Evolutionary conservation across 2,329 filamentous ascomycete species (phyloP), one percentile per base, ranked within the genome.

Genomic region (Leptographium galeiforme): DNA sequence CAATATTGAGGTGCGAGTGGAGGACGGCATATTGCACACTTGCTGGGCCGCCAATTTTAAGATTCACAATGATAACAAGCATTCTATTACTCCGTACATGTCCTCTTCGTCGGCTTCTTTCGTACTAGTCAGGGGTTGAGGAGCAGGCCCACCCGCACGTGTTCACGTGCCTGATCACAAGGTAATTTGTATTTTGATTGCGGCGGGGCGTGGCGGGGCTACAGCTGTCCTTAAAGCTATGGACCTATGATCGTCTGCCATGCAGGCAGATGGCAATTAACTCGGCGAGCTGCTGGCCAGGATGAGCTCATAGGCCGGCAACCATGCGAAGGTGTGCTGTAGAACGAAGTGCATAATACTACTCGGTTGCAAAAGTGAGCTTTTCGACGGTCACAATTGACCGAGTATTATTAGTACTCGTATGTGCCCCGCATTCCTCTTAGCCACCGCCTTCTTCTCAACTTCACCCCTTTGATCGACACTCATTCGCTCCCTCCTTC

Each of bases 111-210:
- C 8, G 30, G 10, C 48, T 43, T 14, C 4, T 41, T 50, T 34
- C 25, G 48, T 50, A 50, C 48, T 50, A 50, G 48, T 50, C 48
- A 50, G 48, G 48, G 48, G 48, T 32, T 18, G 18, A 32, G 12
- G 40, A 14, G 2, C 5, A 4, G 19, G 36, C 3, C 19, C 47
- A 16, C 13, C 19, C 13, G 19, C n/a, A 25, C 10, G 2, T 5
- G 4, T 30, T 16, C 47, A 49, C 47, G 47, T 49, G 47, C 18
- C 8, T 8, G 4, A 25, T 49, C 47, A 49, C 36, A 39, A 25
- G 47, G 34, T 13, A 13, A 4, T 36, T 36, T 36, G 34, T 13
- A 36, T 36, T 36, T 25, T 25, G 25, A 25, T 25, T 25, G 25
- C 25, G 25, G 25, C 25, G 25, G 25, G 25, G 25, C 25, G 25